phyloP scores from a whole-genome alignment of 1,284 basidiomycete species.

The Ceratobasidium sp. region DNA sequence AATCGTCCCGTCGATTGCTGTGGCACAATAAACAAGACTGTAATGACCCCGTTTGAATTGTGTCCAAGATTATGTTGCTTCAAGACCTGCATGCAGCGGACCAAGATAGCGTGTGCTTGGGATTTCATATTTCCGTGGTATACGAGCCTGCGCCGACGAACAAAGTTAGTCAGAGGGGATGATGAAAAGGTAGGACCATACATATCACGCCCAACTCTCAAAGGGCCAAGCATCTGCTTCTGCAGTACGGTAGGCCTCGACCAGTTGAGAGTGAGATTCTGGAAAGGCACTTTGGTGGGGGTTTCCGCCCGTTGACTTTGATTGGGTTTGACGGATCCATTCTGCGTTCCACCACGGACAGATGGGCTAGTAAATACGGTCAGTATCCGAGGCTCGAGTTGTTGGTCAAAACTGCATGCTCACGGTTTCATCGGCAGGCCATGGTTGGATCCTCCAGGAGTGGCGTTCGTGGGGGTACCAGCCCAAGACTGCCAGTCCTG shows the following conservation, averaged over 20 bases:
- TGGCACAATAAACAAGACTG: constrained; percentile 28
- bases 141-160: not conserved
- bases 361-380: no score
- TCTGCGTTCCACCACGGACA: no score
- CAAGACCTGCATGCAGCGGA: constrained; percentile 14
- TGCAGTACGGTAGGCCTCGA: constrained; percentile 13
- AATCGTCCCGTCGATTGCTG: constrained; percentile 33
- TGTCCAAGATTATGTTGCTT: not conserved
- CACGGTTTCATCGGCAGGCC: no score
- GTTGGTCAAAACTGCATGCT: not conserved
- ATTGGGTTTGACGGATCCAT: no score
- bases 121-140: constrained; percentile 6
- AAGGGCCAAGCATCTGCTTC: not conserved
- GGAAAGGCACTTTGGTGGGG: not conserved
- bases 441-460: no score
- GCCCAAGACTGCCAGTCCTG: not conserved
- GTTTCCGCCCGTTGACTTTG: no score
- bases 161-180: not conserved
- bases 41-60: constrained; percentile 3
- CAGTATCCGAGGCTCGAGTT: no score
- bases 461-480: not conserved
- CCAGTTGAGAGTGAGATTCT: constrained; percentile 14
- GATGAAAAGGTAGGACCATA: not conserved
- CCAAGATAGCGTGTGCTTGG: constrained; percentile 14
- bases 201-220: constrained; percentile 10